Percentiles rank a stretch among this genome's conserved stretches.
phyloP scores from a whole-genome alignment of 768 basidiomycete genomes.

The Tricholoma flavovirens region DNA sequence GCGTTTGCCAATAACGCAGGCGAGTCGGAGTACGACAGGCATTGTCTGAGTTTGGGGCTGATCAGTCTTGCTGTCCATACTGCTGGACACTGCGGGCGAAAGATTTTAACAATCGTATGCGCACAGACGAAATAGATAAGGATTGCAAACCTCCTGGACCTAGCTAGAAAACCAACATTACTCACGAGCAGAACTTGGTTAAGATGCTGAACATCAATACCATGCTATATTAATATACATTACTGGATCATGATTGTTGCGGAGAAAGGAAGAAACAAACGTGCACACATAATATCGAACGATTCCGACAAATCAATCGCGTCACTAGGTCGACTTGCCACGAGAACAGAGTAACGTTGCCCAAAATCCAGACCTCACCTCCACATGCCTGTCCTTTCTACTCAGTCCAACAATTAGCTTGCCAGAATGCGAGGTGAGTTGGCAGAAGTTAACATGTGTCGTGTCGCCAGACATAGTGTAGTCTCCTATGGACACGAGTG shows the following conservation, averaged over 20 bases:
- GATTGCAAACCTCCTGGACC: too few relatives aligned
- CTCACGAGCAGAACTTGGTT: neutral
- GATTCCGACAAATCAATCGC: neutral
- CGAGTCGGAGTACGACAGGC: too few relatives aligned
- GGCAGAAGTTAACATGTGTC: slow-evolving; percentile 33
- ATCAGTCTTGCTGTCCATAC: too few relatives aligned
- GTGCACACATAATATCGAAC: too few relatives aligned
- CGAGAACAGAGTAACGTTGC: slow-evolving; percentile 24
- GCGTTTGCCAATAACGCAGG: too few relatives aligned
- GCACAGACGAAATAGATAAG: too few relatives aligned
- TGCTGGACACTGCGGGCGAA: too few relatives aligned
- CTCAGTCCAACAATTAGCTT: slow-evolving; percentile 38
- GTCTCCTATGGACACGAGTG: slow-evolving; percentile 32
- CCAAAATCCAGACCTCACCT: slow-evolving; percentile 32
- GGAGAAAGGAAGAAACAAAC: neutral
- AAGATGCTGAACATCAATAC: neutral
- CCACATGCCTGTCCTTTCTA: slow-evolving; percentile 31
- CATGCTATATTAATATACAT: neutral
- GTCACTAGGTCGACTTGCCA: neutral
- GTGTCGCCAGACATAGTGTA: slow-evolving; percentile 10
- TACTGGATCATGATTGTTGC: neutral
- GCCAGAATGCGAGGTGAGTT: slow-evolving; percentile 31
- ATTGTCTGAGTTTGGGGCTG: too few relatives aligned
- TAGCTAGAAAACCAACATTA: too few relatives aligned
- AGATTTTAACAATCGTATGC: too few relatives aligned